phyloP scores from a whole-genome alignment of 495 filamentous ascomycete genomes.

The Paragyromitra xinjiangensis region DNA sequence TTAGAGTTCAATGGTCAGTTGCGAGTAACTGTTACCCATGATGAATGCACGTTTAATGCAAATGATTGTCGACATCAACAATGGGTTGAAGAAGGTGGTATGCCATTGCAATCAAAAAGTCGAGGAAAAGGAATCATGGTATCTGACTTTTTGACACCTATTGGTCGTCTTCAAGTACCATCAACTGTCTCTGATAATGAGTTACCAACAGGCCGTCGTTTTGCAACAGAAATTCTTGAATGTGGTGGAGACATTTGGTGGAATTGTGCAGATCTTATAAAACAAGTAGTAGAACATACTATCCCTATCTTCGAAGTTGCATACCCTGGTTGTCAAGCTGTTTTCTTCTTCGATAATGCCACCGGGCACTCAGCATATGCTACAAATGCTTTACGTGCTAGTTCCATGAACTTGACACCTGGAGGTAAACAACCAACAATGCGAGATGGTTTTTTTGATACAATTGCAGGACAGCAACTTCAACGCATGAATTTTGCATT shows the following conservation, averaged over 20 bases:
- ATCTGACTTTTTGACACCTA: neutral
- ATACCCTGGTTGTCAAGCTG: neutral
- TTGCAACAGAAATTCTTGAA: neutral
- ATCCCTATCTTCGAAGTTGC: neutral
- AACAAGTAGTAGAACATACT: neutral
- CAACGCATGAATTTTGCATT: neutral
- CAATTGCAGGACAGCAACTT: neutral
- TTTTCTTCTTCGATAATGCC: neutral
- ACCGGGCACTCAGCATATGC: neutral
- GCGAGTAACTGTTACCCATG: neutral
- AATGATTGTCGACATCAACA: conserved; percentile 1
- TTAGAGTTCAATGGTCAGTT: neutral
- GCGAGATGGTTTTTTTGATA: neutral
- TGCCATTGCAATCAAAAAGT: neutral
- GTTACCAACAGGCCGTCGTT: neutral
- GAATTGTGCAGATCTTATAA: neutral
- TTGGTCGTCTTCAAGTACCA: neutral
- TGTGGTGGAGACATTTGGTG: neutral
- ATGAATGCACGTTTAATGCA: neutral
- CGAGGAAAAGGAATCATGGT: neutral
- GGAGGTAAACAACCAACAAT: neutral
- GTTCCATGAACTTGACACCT: neutral
- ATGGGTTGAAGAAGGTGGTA: neutral
- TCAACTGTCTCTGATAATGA: neutral
- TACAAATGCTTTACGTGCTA: neutral